phyloP scores from a whole-genome alignment of 495 filamentous ascomycete genomes.

The Sordaria brevicollis region DNA sequence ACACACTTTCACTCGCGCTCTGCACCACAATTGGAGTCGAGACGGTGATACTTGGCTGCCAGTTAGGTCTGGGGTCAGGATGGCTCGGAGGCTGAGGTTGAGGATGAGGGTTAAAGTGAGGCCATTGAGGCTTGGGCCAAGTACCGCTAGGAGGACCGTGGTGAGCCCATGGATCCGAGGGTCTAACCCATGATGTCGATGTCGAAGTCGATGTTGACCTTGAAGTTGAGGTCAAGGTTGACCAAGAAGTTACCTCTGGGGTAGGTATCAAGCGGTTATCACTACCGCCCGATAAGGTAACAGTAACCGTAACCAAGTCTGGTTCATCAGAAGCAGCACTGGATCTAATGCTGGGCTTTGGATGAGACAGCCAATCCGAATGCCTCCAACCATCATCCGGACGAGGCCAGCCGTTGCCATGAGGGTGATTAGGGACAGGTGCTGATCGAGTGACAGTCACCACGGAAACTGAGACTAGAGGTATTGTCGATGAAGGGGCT shows the following conservation, averaged over 20 bases:
- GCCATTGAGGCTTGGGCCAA: not conserved
- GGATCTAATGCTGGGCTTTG: not conserved
- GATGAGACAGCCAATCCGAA: not conserved
- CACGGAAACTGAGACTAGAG: not conserved
- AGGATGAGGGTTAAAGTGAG: not conserved
- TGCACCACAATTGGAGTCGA: not conserved
- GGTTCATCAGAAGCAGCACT: not conserved
- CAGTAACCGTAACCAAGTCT: not conserved
- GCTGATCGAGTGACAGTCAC: not conserved
- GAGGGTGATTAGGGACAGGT: not conserved
- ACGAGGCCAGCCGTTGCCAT: not conserved
- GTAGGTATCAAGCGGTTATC: not conserved
- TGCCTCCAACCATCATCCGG: not conserved
- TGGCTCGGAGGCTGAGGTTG: not conserved
- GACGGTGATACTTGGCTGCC: not conserved
- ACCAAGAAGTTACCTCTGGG: not conserved
- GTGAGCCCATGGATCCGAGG: not conserved
- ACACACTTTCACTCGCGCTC: no score
- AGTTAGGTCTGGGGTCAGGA: not conserved
- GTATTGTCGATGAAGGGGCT: not conserved
- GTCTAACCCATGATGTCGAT: not conserved
- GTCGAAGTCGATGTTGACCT: not conserved
- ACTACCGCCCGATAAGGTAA: not conserved
- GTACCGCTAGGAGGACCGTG: not conserved
- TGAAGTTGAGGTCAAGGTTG: not conserved